Percentiles rank a stretch among this genome's conserved stretches.
These are phyloP conservation scores for Rhizophora apiculata DNA, from an alignment of 345 rosid genomes.

Conservation along the genomic window DNA sequence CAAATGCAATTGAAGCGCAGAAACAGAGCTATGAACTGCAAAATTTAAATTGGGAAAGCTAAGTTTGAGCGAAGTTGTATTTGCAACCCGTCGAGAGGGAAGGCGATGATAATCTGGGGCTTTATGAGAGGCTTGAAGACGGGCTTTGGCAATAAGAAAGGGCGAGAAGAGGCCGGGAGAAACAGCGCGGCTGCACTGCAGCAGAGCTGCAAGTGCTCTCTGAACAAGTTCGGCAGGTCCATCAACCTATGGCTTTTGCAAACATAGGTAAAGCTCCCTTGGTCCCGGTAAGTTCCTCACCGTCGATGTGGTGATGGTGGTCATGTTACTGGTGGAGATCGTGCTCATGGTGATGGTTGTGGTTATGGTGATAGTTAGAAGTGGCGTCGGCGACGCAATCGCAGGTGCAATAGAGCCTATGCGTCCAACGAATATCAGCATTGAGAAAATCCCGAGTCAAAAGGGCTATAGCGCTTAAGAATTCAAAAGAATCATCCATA, in stretches of 20 bases:
- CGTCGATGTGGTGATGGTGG: conserved; percentile 37
- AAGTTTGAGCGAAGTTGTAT: conserved; percentile 16
- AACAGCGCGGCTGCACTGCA: conserved; percentile 73
- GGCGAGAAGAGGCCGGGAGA: conserved; percentile 69
- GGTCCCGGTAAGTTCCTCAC: conserved; percentile 37
- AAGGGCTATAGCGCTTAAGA: too few relatives aligned
- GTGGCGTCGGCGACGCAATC: conserved; percentile 15
- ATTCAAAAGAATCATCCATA: too few relatives aligned
- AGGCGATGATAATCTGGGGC: conserved; percentile 59
- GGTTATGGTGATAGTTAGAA: conserved; percentile 3
- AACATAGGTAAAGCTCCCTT: conserved; percentile 52
- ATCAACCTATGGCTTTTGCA: conserved; percentile 65
- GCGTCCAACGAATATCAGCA: too few relatives aligned
- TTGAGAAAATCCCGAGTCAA: too few relatives aligned
- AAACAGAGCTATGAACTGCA: background rate
- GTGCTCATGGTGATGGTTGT: conserved; percentile 19
- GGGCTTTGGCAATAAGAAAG: conserved; percentile 58
- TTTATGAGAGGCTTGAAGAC: conserved; percentile 60
- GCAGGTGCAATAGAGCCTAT: background rate
- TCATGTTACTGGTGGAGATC: conserved; percentile 16
- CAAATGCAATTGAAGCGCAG: background rate
- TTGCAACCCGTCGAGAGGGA: conserved; percentile 69
- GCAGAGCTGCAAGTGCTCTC: conserved; percentile 81
- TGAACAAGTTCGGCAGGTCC: conserved; percentile 64
- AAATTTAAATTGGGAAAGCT: background rate